These are phyloP conservation scores for Paramecium biaurelia DNA, from an alignment of 73 alveolate species.

Conservation along the genomic window DNA sequence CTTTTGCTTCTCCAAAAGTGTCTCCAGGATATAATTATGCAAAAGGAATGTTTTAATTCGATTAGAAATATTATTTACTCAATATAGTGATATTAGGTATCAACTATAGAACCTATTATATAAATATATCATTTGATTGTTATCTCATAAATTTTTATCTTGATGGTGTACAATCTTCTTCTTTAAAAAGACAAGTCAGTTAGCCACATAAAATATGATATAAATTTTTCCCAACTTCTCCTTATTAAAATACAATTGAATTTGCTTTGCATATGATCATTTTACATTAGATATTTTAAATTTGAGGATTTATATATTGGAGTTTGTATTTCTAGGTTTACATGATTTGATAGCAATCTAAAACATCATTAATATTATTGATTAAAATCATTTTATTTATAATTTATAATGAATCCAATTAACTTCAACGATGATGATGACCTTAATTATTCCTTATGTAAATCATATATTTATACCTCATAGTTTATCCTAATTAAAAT, in stretches of 20 bases:
- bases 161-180: not conserved
- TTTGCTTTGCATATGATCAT: not conserved
- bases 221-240: not conserved
- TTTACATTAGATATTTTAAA: not conserved
- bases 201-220: not conserved
- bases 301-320: not conserved
- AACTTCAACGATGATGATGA: not conserved
- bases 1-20: constrained; percentile 18
- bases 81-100: not conserved
- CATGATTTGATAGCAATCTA: not conserved
- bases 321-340: not conserved
- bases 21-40: not conserved
- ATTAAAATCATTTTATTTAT: not conserved
- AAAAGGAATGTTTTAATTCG: not conserved
- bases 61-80: not conserved
- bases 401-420: not conserved
- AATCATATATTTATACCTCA: not conserved
- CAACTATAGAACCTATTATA: not conserved
- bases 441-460: not conserved
- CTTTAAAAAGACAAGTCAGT: not conserved
- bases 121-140: not conserved
- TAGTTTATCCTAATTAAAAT: not conserved
- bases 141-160: not conserved
- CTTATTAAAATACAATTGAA: not conserved
- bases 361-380: constrained; percentile 17